Base-by-base conservation (phyloP, 257 asterid genomes). In the Petrea volubilis region DNA sequence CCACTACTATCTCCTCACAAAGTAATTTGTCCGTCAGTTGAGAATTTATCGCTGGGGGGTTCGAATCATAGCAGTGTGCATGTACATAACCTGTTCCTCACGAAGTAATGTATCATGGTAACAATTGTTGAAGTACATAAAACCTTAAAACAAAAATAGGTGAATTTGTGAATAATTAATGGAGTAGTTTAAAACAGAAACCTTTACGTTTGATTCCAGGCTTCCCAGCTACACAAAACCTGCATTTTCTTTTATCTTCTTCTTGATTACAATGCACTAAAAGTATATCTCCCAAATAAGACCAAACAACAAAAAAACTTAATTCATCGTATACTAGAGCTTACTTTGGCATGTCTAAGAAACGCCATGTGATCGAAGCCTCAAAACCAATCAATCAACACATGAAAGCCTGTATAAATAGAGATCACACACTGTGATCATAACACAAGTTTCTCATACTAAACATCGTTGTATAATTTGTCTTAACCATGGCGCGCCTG, bases 401-500 rank as follows among this genome's bases (percentile, higher is more conserved):
- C 25, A n/a, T 47, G 0, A 47, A 17, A 6, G 23, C 58, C 72
- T 52, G 78, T 77, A 83, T 83, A 83, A 67, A 72, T 55, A 20
- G 4, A 62, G 13, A 21, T 25, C 59, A 73, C 21, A 18, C 50
- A 17, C 33, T 15, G 23, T 14, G 0, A n/a, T 66, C 77, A 20
- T 38, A 25, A 68, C 1, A 25, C 46, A 11, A 67, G 10, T n/a
- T 47, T n/a, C 21, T 47, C 55, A n/a, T n/a, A n/a, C n/a, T n/a
- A n/a, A n/a, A n/a, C 55, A 47, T 14, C 55, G 17, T 2, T 0
- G 5, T 47, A 18, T 47, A 6, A 15, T 1, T 0, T 2, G 14
- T 47, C 15, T 10, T 4, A 46, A 14, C 52, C 73, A 82, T 82
- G 87, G 36, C 53, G 40, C 76, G 81, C 61, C 72, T 79, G 11